Conservation (phyloP, 768 basidiomycete species). For the Crepidotus variabilis region DNA sequence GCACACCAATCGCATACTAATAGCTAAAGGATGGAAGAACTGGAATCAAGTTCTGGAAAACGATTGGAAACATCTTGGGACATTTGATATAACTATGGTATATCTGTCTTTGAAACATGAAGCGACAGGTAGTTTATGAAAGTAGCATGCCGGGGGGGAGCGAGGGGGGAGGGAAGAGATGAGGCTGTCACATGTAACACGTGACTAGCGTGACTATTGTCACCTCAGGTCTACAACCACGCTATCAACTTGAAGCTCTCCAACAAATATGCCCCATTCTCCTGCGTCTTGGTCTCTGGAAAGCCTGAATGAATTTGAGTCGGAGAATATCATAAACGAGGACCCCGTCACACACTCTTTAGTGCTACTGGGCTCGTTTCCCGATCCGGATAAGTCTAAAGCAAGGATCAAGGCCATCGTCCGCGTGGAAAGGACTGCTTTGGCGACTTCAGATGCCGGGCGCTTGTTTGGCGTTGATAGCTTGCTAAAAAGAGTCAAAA, state of each 20-base stretch:
- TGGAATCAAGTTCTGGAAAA: no score
- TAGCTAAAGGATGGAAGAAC: no score
- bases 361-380: slow-evolving; percentile 67
- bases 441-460: slow-evolving; percentile 40
- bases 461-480: slow-evolving; percentile 33
- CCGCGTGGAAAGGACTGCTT: slow-evolving; percentile 73
- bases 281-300: slow-evolving; percentile 27
- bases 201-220: no score
- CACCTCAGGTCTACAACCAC: no score
- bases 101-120: no score
- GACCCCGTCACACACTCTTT: slow-evolving; percentile 61
- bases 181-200: no score
- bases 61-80: no score
- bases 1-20: no score
- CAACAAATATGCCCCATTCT: slow-evolving; percentile 28
- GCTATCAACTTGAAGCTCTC: not conserved
- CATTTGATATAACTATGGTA: no score
- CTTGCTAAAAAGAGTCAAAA: slow-evolving; percentile 37
- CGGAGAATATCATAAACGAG: slow-evolving; percentile 56
- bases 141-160: no score
- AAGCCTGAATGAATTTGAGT: slow-evolving; percentile 45
- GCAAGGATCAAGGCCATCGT: slow-evolving; percentile 52
- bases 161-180: no score
- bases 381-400: slow-evolving; percentile 16
- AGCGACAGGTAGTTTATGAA: no score